phyloP scores from a whole-genome alignment of 495 filamentous ascomycete species.

The Durotheca rogersii region DNA sequence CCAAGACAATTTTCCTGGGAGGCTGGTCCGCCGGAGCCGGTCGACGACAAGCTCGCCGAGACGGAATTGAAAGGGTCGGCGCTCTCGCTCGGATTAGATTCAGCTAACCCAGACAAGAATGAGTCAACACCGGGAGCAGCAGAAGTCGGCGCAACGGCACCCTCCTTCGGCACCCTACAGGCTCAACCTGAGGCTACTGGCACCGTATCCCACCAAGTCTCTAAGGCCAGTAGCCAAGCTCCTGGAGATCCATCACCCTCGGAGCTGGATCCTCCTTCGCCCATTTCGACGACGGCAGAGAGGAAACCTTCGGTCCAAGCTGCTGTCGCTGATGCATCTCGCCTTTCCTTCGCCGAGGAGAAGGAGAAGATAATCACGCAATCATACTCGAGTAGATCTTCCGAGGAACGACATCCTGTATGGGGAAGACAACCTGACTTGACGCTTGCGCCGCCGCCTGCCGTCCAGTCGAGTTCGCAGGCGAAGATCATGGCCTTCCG shows the following conservation, averaged over 20 bases:
- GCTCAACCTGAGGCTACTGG: constrained; percentile 6
- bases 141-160: background rate
- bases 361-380: constrained; percentile 46
- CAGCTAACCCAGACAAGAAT: background rate
- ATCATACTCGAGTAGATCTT: constrained; percentile 35
- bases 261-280: constrained; percentile 39
- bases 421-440: constrained; percentile 17
- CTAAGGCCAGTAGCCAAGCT: constrained; percentile 36
- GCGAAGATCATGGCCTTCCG: constrained; percentile 60
- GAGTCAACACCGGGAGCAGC: background rate
- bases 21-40: constrained; percentile 36
- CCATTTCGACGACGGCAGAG: constrained; percentile 34
- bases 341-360: constrained; percentile 47
- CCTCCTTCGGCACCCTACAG: constrained; percentile 11
- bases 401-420: constrained; percentile 44
- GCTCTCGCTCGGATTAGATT: constrained; percentile 1
- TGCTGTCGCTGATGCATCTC: constrained; percentile 12
- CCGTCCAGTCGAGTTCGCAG: constrained; percentile 29
- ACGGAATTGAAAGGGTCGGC: constrained; percentile 4
- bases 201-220: constrained; percentile 40
- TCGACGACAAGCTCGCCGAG: constrained; percentile 5
- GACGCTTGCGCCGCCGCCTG: background rate
- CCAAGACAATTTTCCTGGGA: constrained; percentile 59
- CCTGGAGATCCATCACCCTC: constrained; percentile 25
- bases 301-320: background rate